Base-by-base conservation (phyloP, 148 eudicot species). In the Rhododendron simsii region DNA sequence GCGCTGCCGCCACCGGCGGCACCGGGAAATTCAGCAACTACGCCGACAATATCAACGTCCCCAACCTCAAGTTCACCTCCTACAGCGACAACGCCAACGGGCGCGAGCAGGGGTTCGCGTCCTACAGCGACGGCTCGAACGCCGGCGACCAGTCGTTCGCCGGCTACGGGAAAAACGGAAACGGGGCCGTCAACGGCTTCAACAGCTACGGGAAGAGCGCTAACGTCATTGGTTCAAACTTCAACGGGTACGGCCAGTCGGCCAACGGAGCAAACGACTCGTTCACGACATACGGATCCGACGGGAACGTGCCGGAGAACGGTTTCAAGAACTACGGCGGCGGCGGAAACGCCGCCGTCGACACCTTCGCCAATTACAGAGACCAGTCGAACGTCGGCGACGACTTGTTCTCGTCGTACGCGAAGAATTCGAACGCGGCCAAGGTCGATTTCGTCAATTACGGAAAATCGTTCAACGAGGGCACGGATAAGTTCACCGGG, bases 361-460 rank as follows among this genome's bases (percentile, higher is more conserved):
- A 92, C 73, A 84, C 61, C 2, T 92, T 92, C 63, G 14, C 80
- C 0, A 88, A 84, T 39, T 92, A 92, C 53, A 71, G 93, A 63
- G 93, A 92, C 37, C 89, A 90, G 33, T 81, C 93, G 0, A 92
- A 92, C 65, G 93, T 92, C 1, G 93, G 93, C 7, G 93, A 90
- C 35, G 93, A 92, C 39, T n/a, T 73, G 0, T 92, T 92, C 48
- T 75, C 82, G 21, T 85, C 90, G 2, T 92, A 92, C 79, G 90
- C 81, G 7, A 90, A 90, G 77, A 82, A 53, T n/a, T 92, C 93
- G 10, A 90, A 92, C 28, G 41, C 84, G 18, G 89, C 85, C 44
- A 85, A 85, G 75, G 86, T 89, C 33, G 76, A 92, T 10, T 92
- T 92, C 71, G 81, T 37, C 23, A 88, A 85, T 23, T 90, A 92